Base-by-base conservation (phyloP, 2,329 filamentous ascomycete species). In the Capronia coronata region DNA sequence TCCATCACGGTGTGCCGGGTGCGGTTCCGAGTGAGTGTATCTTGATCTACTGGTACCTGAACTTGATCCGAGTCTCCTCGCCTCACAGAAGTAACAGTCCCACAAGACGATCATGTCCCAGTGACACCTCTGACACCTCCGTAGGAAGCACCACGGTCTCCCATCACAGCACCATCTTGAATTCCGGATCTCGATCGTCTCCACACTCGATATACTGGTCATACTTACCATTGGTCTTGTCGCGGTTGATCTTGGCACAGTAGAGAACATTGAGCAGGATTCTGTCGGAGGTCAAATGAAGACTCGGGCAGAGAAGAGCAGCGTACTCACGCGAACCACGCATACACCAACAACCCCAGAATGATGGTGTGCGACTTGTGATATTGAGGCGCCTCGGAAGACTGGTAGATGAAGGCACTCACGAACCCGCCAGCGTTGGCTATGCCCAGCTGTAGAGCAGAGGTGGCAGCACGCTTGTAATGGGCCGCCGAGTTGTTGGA, bases 401-500 rank as follows among this genome's bases (percentile, higher is more conserved):
- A 72, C 2, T 78, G 79, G 55, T 84, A 84, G 3, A 80, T 75
- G 60, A 84, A 84, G 0, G 75, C 39, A 32, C 81, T 77, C 2
- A 85, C 80, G 57, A 85, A 83, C 0, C 82, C 82, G 39, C 82
- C 82, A 6, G 74, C 77, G 56, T 86, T 86, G 0, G 82, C 82
- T 56, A 85, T 78, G 1, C 77, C 77, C 21, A 86, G 69, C 63
- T 86, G 82, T 57, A 85, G 14, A 0, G 77, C 83, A 6, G 46
- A 46, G 5, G 55, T 50, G 0, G 82, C 85, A 0, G 83, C 82
- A 11, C 83, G 70, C 63, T 86, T 86, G 61, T 85, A 86, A 61
- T 86, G 82, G 0, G 78, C 80, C 0, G 81, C 80, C 0, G 76
- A 80, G 62, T 85, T 85, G 61, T 84, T 84, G 1, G 78, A 77